These are phyloP conservation scores for Cystobasidium tubakii DNA, from an alignment of 768 basidiomycete genomes.

Conservation along the genomic window DNA sequence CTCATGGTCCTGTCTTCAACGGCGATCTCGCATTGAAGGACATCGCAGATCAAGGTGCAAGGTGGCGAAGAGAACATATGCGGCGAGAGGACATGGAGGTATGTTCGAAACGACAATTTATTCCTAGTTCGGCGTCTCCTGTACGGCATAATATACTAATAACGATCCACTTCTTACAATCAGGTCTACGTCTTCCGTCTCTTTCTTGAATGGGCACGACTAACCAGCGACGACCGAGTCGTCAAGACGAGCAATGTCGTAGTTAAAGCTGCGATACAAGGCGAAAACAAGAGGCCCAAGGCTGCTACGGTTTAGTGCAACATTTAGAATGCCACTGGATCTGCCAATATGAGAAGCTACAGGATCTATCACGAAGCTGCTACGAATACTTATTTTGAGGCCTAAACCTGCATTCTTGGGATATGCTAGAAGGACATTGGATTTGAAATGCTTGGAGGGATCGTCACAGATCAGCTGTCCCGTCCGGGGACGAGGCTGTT, in stretches of 20 bases:
- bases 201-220: constrained; percentile 77
- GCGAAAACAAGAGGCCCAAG: background rate
- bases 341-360: no score
- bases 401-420: no score
- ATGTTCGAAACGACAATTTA: constrained; percentile 37
- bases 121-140: background rate
- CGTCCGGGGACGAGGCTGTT: no score
- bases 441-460: no score
- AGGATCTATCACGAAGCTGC: no score
- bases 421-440: background rate
- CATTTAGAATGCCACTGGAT: no score
- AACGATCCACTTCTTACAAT: no score
- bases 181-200: constrained; percentile 79
- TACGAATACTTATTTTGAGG: no score
- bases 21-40: constrained; percentile 52
- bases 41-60: constrained; percentile 84
- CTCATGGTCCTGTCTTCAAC: constrained; percentile 42
- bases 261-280: background rate
- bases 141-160: no score
- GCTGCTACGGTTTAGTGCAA: background rate
- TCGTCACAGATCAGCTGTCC: no score
- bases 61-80: constrained; percentile 81
- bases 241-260: background rate
- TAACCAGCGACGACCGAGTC: constrained; percentile 65
- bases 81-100: constrained; percentile 84